These are phyloP conservation scores for Asterella californica DNA, from an alignment of 225 moss, liverwort and hornwort species.

Conservation along the genomic window DNA sequence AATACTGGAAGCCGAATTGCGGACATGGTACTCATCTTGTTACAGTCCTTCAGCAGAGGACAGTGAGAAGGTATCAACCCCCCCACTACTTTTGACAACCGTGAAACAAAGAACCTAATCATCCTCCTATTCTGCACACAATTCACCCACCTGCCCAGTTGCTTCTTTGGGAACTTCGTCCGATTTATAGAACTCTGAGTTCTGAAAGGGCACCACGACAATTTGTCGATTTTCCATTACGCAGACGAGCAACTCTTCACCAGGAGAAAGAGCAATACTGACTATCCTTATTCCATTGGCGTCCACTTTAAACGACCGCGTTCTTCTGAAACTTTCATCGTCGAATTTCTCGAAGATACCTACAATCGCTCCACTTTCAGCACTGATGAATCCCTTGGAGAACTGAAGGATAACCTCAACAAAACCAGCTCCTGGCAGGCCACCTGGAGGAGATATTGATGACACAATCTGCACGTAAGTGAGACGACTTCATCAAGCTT, in stretches of 20 bases:
- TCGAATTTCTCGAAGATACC: conserved; percentile 67
- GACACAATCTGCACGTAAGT: conserved; percentile 58
- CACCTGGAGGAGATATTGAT: conserved; percentile 41
- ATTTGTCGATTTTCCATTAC: conserved; percentile 69
- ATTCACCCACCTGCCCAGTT: conserved; percentile 50
- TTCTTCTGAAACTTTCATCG: conserved; percentile 71
- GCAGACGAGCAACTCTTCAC: conserved; percentile 67
- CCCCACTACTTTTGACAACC: neutral
- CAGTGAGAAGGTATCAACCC: no score
- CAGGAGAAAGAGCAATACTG: conserved; percentile 57
- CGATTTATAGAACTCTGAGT: conserved; percentile 71
- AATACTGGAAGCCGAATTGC: neutral
- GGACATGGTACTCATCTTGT: no score
- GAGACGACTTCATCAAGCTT: conserved; percentile 25
- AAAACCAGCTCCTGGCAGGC: conserved; percentile 36
- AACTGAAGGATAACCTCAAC: conserved; percentile 68
- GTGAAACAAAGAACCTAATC: neutral
- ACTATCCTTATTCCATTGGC: conserved; percentile 48
- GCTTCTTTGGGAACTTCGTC: conserved; percentile 84
- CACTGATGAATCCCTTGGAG: conserved; percentile 85
- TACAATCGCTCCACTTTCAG: conserved; percentile 50
- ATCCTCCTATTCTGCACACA: neutral
- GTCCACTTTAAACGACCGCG: conserved; percentile 67
- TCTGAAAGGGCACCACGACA: conserved; percentile 70
- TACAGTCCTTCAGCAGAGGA: no score